These are phyloP conservation scores for Casuarina equisetifolia DNA, from an alignment of 306 rosid species.

Conservation along the genomic window DNA sequence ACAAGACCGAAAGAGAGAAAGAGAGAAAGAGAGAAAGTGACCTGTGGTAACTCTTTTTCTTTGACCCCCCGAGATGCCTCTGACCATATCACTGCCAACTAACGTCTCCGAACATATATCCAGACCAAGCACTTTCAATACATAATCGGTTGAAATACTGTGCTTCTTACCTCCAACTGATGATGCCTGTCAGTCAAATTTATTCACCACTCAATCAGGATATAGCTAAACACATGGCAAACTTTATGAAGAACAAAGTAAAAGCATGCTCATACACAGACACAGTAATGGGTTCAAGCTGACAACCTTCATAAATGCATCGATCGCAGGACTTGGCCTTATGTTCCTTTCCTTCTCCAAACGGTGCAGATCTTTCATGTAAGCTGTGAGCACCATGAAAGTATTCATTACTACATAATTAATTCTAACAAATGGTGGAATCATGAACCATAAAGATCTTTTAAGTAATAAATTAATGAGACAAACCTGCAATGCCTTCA, in stretches of 20 bases:
- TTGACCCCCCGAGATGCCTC: conserved; percentile 95
- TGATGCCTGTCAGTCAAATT: conserved; percentile 66
- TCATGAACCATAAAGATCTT: background rate
- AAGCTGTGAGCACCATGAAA: conserved; percentile 35
- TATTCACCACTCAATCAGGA: conserved; percentile 2
- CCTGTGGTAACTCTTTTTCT: conserved; percentile 94
- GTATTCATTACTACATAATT: background rate
- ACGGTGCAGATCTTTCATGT: conserved; percentile 42
- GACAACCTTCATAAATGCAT: conserved; percentile 86
- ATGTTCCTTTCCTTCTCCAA: conserved; percentile 60
- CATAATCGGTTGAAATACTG: conserved; percentile 73
- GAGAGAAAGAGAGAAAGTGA: conserved; percentile 23
- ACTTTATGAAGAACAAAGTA: background rate
- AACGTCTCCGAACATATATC: conserved; percentile 81
- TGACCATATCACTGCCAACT: conserved; percentile 79
- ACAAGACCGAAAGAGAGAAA: background rate
- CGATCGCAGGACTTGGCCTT: conserved; percentile 79
- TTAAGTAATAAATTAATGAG: background rate
- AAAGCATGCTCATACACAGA: background rate
- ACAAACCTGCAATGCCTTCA: conserved; percentile 68
- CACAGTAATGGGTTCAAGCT: conserved; percentile 9
- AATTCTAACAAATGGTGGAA: background rate
- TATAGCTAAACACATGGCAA: background rate
- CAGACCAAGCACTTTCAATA: conserved; percentile 81
- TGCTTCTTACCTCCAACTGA: conserved; percentile 75